Percentiles rank a stretch among this genome's conserved stretches.
These are phyloP conservation scores for Casuarina equisetifolia DNA, from an alignment of 306 rosid genomes.

Conservation along the genomic window DNA sequence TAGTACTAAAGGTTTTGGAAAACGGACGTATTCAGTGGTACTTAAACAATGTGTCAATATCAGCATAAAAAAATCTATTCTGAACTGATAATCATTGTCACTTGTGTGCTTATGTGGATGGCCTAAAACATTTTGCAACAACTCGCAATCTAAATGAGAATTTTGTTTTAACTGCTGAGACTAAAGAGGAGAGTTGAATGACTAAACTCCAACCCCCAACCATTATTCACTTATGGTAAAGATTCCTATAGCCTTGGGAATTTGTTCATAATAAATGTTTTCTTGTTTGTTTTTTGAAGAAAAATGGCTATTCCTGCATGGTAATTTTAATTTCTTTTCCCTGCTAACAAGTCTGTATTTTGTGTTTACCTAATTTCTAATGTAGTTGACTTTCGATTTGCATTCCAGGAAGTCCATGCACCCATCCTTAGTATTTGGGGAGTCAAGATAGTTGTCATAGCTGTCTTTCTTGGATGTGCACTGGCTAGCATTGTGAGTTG, in stretches of 20 bases:
- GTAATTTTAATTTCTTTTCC: neutral
- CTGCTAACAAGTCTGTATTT: neutral
- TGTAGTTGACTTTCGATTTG: conserved; percentile 16
- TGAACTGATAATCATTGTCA: neutral
- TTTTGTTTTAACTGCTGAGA: neutral
- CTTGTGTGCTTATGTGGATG: neutral
- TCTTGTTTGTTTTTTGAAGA: too few species aligned
- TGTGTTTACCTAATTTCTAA: conserved; percentile 21
- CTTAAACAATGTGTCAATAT: neutral
- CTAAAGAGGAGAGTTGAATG: neutral
- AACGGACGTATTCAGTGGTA: neutral
- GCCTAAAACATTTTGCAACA: neutral
- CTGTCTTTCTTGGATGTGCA: conserved; percentile 66
- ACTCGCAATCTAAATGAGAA: neutral
- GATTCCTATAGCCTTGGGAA: neutral
- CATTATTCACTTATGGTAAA: too few species aligned
- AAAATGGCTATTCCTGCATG: neutral
- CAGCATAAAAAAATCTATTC: neutral
- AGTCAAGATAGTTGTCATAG: conserved; percentile 77
- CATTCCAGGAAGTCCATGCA: conserved; percentile 90
- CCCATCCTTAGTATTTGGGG: conserved; percentile 88
- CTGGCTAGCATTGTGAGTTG: conserved; percentile 91
- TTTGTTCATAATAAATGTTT: neutral
- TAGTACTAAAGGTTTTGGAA: neutral
- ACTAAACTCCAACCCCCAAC: too few species aligned